Base-by-base conservation (phyloP, 2,329 filamentous ascomycete genomes). In the Aureobasidium mangrovei region DNA sequence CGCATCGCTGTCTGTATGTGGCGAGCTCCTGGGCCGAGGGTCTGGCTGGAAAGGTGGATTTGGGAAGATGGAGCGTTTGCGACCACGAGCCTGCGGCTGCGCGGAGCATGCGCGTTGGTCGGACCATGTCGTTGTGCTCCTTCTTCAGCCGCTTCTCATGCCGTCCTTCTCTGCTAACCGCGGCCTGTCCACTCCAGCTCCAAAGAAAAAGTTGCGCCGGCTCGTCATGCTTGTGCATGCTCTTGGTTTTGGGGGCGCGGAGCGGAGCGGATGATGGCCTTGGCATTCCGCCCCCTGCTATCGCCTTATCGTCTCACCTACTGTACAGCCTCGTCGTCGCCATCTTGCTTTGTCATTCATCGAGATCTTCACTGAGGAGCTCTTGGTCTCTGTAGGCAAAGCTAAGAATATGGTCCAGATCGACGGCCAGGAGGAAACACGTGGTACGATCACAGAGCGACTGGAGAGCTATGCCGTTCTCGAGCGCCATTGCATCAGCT, bases 1-100 rank as follows among this genome's bases (percentile, higher is more conserved):
- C 85, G 70, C 86, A 93, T 80, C 81, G 77, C 65, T 81, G 77
- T 44, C 95, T 79, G 70, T 93, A 84, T 59, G 73, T 68, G 10
- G 74, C 71, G 53, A 77, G 74, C 29, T 75, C 67, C 29, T 62
- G 61, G 4, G 61, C 44, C 57, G 65, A 58, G 3, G 74, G 72
- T 28, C 75, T 72, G 3, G 74, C 69, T 31, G 75, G 75, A 56
- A 77, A 76, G 28, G 62, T 64, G n/a, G 74, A 76, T 63, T 69
- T 71, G 2, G 75, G 75, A 10, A 77, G 69, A 36, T 72, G 69
- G 49, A 77, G 69, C 12, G 74, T 76, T 39, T 68, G 64, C n/a
- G 68, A 67, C 68, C 70, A 73, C 65, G 68, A 56, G 33, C 32
- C 61, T 5, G 54, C 44, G 8, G 45, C 40, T 36, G 46, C 56